Evolutionary conservation across 768 basidiomycete species (phyloP), one percentile per base, ranked within the genome.

Genomic region (Tricholoma sp.): DNA sequence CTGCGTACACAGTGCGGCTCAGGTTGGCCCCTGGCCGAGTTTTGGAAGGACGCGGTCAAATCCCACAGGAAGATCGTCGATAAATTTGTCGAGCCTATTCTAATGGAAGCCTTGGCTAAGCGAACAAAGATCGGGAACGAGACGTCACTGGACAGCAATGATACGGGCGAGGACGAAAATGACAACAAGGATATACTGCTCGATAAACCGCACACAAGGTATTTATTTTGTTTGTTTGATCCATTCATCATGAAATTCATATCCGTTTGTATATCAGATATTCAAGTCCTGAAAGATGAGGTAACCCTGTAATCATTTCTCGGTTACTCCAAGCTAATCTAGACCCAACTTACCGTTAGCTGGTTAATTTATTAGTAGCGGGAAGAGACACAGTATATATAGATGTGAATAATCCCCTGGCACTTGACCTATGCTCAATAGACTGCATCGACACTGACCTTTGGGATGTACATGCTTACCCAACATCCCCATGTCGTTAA

Each of bases 151-250:
- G 21, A 9, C 21, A 18, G 16, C 4, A 59, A 50, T 21, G 60
- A 52, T 11, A 52, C 59, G 7, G 68, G 66, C 9, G 58, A 61
- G 6, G 62, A 61, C 21, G 63, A 66, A 34, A 75, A 75, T 5
- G n/a, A n/a, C n/a, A 54, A 80, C 73, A 1, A 65, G 83, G 19
- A 64, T 83, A 61, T 79, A 80, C 53, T 79, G 83, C 67, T 62
- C 84, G 59, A 75, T 82, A n/a, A 74, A 76, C 32, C 75, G 74
- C 35, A 84, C 82, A 1, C 73, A 83, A 63, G 80, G 82, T n/a
- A n/a, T 32, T 82, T 31, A 27, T 50, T 47, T 43, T 2, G 1
- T 46, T 14, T 41, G 3, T 51, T 18, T 34, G 5, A n/a, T 18
- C n/a, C 12, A n/a, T 43, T 16, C 6, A 7, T 19, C 14, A 32